phyloP scores from a whole-genome alignment of 2,329 filamentous ascomycete species.

The Colletotrichum sp. region DNA sequence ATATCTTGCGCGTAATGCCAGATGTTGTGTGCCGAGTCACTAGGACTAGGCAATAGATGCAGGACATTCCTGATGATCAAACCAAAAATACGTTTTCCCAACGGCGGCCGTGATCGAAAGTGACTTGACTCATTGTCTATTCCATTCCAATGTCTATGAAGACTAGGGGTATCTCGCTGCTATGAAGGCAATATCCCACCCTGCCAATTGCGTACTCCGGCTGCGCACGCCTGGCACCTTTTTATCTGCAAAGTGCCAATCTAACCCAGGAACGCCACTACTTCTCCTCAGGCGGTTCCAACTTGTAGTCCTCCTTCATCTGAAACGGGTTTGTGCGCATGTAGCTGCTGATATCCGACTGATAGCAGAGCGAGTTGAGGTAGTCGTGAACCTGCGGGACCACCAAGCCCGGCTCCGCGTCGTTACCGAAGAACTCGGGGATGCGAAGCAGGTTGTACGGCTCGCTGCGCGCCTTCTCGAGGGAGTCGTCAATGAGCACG shows the following conservation, averaged over 20 bases:
- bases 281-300: background rate
- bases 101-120: background rate
- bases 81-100: background rate
- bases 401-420: conserved; percentile 45
- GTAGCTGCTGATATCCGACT: conserved; percentile 67
- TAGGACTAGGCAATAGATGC: conserved; percentile 19
- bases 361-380: conserved; percentile 57
- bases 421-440: conserved; percentile 72
- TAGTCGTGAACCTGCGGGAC: conserved; percentile 67
- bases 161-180: conserved; percentile 13
- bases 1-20: conserved; percentile 21
- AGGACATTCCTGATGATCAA: conserved; percentile 13
- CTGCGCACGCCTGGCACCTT: background rate
- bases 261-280: background rate
- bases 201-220: background rate
- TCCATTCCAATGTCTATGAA: background rate
- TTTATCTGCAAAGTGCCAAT: background rate
- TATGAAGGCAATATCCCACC: background rate
- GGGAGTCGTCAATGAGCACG: conserved; percentile 85
- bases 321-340: conserved; percentile 58
- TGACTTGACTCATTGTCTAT: background rate
- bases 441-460: conserved; percentile 83
- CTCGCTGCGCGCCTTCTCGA: conserved; percentile 80
- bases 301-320: conserved; percentile 30
- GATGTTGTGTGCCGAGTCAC: conserved; percentile 11